Evolutionary conservation across 169 alveolate genomes (phyloP), one percentile per base, ranked within the genome.

Genomic region (Plasmodium cynomolgi): DNA sequence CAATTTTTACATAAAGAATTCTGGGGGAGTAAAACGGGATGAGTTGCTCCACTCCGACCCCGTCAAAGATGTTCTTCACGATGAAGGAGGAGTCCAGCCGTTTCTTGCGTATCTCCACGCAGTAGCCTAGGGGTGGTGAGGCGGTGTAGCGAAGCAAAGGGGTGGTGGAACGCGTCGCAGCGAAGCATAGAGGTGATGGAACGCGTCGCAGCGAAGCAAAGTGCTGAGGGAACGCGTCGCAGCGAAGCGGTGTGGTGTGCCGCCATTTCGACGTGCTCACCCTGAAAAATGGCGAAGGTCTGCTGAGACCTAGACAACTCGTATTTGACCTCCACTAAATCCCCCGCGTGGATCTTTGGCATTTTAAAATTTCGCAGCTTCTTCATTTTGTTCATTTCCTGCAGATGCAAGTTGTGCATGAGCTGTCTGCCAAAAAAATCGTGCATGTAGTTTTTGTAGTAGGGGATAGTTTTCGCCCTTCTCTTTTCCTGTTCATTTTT

Each of bases 301-400:
- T 96, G 98, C 84, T 96, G 97, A 1, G 98, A 95, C 26, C 98
- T 68, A 11, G 98, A 96, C 34, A 96, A 93, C 71, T 96, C 98
- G 56, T 96, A 96, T 80, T 96, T 96, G 20, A 96, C 97, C 62
- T 96, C 98, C 9, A 96, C 84, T 71, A 96, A 80, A 68, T 96
- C 98, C 4, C 98, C 98, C 56, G 96, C 72, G 83, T 72, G 84
- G 6, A 86, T 84, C 34, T 54, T 54, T 5, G 95, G 84, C 93
- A 96, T 96, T 82, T 95, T 96, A 71, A 96, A 96, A 81, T 96
- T 96, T 68, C 98, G 85, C 73, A 94, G 84, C 77, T 93, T 95
- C 23, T 77, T 85, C 96, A 96, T 91, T 73, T 97, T 88, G 17
- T 93, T 93, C 85, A 96, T 96, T 93, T 96, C 98, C 4, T 84